Percentiles rank a stretch among this genome's conserved stretches.
Conservation (phyloP, 371 early-diverging fungal genomes). For the Ordospora pajunii region DNA sequence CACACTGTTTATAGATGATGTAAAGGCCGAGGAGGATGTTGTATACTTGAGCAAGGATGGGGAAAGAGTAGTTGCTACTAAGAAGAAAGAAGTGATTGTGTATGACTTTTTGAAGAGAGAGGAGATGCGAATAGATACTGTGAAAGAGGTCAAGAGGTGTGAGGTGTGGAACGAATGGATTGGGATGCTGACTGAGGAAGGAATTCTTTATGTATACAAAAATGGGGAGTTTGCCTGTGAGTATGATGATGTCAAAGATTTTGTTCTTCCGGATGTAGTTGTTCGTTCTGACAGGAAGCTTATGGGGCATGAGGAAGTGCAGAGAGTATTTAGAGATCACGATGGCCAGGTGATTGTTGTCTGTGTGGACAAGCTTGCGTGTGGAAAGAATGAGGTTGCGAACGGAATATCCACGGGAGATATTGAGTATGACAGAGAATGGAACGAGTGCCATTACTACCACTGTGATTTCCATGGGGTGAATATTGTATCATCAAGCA, state of each 20-base stretch:
- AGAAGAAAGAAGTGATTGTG: background rate
- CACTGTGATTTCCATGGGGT: background rate
- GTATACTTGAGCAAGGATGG: background rate
- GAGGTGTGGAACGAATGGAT: background rate
- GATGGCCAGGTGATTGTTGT: background rate
- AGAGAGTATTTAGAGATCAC: background rate
- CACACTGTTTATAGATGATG: background rate
- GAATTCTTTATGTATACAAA: background rate
- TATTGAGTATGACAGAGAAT: background rate
- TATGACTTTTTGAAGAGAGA: background rate
- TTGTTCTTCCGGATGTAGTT: background rate
- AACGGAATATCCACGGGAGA: slow-evolving; percentile 1
- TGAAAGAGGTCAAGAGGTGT: background rate
- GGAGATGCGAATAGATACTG: background rate
- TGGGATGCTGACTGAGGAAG: background rate
- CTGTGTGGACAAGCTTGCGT: background rate
- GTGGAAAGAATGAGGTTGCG: background rate
- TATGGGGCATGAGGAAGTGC: background rate
- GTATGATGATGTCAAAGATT: background rate
- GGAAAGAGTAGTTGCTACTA: background rate
- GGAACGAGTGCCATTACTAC: background rate
- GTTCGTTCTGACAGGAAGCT: background rate
- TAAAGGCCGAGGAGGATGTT: background rate
- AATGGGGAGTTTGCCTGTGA: background rate
- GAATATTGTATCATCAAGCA: background rate